Percentiles rank a stretch among this genome's conserved stretches.
Evolutionary conservation across 2,329 filamentous ascomycete species (phyloP).

Genomic region (Nectriaceae sp.): DNA sequence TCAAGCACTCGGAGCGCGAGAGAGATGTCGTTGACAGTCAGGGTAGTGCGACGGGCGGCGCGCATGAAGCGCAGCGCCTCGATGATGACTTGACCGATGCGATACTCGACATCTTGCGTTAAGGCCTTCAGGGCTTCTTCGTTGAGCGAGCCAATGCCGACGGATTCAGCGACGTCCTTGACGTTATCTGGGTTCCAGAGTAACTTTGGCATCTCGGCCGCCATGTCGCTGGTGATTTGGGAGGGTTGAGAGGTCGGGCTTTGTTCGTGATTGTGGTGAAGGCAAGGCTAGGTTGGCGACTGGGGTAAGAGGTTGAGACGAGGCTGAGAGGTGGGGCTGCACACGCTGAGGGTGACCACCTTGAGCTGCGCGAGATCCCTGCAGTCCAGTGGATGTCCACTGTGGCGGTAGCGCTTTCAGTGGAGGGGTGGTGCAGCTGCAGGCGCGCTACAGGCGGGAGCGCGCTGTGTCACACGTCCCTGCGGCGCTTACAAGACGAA

Average conservation of each 20-base stretch:
- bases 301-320: background rate
- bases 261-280: background rate
- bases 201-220: conserved; percentile 49
- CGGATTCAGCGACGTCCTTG: conserved; percentile 91
- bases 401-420: too few relatives aligned
- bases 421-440: too few relatives aligned
- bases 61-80: conserved; percentile 97
- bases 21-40: conserved; percentile 87
- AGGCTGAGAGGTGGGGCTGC: background rate
- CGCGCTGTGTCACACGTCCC: too few relatives aligned
- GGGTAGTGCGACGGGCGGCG: conserved; percentile 78
- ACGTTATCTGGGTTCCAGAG: conserved; percentile 98
- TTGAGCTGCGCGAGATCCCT: too few relatives aligned
- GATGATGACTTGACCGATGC: conserved; percentile 88
- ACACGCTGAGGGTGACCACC: too few relatives aligned
- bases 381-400: too few relatives aligned
- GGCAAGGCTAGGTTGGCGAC: background rate
- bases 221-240: conserved; percentile 30
- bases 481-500: too few relatives aligned
- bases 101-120: conserved; percentile 93
- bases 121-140: conserved; percentile 88
- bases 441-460: too few relatives aligned
- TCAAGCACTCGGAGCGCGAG: conserved; percentile 85
- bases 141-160: conserved; percentile 78
- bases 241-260: background rate